These are phyloP conservation scores for Avicennia marina DNA, from an alignment of 257 asterid species.

Conservation along the genomic window DNA sequence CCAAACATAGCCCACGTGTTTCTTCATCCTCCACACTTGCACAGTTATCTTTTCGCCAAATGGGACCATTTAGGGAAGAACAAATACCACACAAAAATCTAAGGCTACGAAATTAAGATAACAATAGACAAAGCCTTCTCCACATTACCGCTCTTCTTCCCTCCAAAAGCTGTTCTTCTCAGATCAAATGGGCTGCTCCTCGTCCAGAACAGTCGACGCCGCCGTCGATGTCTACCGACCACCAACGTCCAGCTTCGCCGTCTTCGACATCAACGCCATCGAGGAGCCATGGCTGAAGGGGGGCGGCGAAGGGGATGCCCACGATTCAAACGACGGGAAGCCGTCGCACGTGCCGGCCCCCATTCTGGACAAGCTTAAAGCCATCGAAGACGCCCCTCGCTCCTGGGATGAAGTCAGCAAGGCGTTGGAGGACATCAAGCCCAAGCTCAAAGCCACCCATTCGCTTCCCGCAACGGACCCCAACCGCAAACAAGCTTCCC, in stretches of 20 bases:
- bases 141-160: no score
- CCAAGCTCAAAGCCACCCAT: constrained; percentile 31
- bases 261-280: constrained; percentile 68
- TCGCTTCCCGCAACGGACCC: constrained; percentile 10
- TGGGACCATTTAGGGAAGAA: no score
- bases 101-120: no score
- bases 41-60: no score
- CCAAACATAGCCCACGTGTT: no score
- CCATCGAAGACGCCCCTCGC: constrained; percentile 73
- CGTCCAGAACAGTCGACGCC: constrained; percentile 61
- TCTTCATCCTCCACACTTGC: no score
- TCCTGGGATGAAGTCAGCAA: constrained; percentile 95
- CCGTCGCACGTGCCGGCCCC: constrained; percentile 41
- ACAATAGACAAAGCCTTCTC: no score
- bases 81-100: no score
- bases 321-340: constrained; percentile 23
- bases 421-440: constrained; percentile 63
- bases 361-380: constrained; percentile 63
- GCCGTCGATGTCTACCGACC: constrained; percentile 71
- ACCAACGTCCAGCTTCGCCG: constrained; percentile 70
- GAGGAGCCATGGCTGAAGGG: constrained; percentile 80
- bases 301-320: constrained; percentile 8
- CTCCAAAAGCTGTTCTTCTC: no score
- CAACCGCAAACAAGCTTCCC: background rate
- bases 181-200: constrained; percentile 95